Conservation (phyloP, 179 eudicot genomes). For the Beta lomatogona region DNA sequence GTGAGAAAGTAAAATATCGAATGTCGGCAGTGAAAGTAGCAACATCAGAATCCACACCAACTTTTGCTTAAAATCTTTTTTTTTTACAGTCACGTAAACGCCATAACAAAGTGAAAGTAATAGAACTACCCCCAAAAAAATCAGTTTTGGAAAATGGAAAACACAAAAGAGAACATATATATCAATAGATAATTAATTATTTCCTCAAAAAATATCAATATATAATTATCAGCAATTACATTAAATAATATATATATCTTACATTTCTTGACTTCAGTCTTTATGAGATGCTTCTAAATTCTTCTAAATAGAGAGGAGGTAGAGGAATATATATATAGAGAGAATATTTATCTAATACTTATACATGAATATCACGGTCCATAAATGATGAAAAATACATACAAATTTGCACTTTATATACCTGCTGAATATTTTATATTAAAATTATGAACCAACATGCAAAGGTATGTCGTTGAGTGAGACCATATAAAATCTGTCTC, state of each 20-base stretch:
- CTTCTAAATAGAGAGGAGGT: too few relatives aligned
- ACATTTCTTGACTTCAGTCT: too few relatives aligned
- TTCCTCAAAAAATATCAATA: too few relatives aligned
- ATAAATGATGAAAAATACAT: constrained; percentile 7
- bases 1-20: background rate
- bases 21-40: constrained; percentile 21
- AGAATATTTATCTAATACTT: too few relatives aligned
- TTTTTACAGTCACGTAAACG: background rate
- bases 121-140: background rate
- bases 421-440: background rate
- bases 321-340: too few relatives aligned
- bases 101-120: background rate
- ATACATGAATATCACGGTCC: background rate
- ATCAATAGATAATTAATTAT: too few relatives aligned
- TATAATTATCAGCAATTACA: too few relatives aligned
- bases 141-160: background rate
- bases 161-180: background rate
- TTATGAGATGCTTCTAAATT: too few relatives aligned
- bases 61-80: background rate
- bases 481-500: background rate
- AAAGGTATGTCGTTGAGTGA: background rate
- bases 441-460: constrained; percentile 1
- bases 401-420: background rate
- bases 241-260: too few relatives aligned
- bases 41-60: constrained; percentile 9